phyloP scores from a whole-genome alignment of 208 protist genomes.

The Trypanosoma theileri region DNA sequence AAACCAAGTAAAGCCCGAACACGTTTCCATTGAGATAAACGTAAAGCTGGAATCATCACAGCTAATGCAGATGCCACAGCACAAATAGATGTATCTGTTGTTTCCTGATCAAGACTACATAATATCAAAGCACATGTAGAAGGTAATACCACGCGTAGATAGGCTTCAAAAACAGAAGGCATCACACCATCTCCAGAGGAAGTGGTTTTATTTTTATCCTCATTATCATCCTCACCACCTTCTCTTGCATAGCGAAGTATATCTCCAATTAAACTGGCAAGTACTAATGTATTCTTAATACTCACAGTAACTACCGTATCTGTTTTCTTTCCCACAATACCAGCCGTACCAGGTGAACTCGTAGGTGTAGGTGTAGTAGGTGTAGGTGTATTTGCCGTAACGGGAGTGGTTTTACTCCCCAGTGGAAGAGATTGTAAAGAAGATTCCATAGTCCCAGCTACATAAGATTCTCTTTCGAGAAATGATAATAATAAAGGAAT shows the following conservation, averaged over 20 bases:
- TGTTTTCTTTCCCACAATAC: not conserved
- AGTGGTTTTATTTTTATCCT: conserved; percentile 24
- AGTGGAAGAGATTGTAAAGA: not conserved
- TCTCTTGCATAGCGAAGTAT: conserved; percentile 32
- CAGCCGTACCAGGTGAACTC: not conserved
- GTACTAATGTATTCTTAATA: conserved; percentile 35
- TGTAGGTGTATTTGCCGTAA: not conserved
- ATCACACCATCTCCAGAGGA: not conserved
- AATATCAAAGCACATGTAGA: conserved; percentile 33
- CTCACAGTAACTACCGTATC: conserved; percentile 17
- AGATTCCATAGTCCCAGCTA: not conserved
- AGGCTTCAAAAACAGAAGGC: conserved; percentile 24
- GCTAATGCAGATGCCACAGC: conserved; percentile 46
- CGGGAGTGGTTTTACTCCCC: not conserved
- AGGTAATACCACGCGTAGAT: conserved; percentile 45
- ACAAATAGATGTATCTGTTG: conserved; percentile 28
- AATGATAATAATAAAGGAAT: conserved; percentile 57
- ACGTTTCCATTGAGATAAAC: conserved; percentile 33
- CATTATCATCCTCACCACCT: conserved; percentile 11
- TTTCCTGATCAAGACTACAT: conserved; percentile 8
- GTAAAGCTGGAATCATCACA: conserved; percentile 40
- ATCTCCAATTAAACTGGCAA: conserved; percentile 43
- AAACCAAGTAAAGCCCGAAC: conserved; percentile 17
- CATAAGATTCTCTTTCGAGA: conserved; percentile 40
- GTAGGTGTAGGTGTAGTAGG: not conserved